Evolutionary conservation across 2,329 filamentous ascomycete species (phyloP).

Genomic region (Boeremia lycopersici): DNA sequence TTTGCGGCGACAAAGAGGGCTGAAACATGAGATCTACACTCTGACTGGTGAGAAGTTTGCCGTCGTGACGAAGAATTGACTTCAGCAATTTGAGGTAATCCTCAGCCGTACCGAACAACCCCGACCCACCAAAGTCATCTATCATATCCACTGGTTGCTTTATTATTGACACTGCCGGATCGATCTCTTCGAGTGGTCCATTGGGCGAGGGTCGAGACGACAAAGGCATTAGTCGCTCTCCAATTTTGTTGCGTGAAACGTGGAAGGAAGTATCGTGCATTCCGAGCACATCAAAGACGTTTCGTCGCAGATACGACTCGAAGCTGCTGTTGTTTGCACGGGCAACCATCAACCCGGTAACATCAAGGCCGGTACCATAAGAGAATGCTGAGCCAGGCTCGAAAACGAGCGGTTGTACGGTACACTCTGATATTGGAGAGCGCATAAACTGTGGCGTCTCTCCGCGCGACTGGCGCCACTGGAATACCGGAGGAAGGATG

Average conservation of each 20-base stretch:
- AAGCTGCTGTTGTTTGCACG: conserved; percentile 26
- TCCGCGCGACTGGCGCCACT: conserved; percentile 21
- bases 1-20: conserved; percentile 11
- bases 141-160: conserved; percentile 11
- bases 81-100: conserved; percentile 30
- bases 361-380: conserved; percentile 31
- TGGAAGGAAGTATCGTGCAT: conserved; percentile 33
- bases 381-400: conserved; percentile 32
- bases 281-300: conserved; percentile 31
- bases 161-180: neutral
- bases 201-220: conserved; percentile 12
- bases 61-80: conserved; percentile 25
- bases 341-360: conserved; percentile 34
- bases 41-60: conserved; percentile 20
- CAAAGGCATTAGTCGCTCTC: conserved; percentile 26
- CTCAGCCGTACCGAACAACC: conserved; percentile 24
- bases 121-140: conserved; percentile 29
- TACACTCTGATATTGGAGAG: conserved; percentile 18
- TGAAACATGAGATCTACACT: conserved; percentile 24
- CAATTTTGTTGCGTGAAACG: conserved; percentile 16
- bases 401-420: conserved; percentile 29
- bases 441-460: conserved; percentile 15
- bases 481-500: conserved; percentile 22
- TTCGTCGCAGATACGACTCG: conserved; percentile 31
- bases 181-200: conserved; percentile 10